Evolutionary conservation across 2,329 filamentous ascomycete species (phyloP).

Genomic region (Leptographium lundbergii): DNA sequence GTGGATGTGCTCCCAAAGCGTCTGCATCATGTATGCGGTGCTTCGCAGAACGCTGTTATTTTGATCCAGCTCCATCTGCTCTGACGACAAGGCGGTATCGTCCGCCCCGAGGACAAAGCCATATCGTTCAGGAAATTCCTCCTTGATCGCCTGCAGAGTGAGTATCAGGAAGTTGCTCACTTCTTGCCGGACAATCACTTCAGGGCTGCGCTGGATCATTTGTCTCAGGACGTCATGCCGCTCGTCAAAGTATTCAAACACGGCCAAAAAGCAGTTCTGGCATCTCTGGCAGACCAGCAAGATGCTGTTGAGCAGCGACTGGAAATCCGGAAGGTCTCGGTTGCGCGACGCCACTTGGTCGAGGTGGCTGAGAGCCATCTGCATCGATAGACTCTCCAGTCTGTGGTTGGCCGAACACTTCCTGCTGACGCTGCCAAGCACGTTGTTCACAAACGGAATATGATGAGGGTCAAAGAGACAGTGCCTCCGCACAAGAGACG

Average conservation of each 20-base stretch:
- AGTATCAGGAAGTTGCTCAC: constrained; percentile 37
- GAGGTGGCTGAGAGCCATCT: constrained; percentile 49
- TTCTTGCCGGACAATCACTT: constrained; percentile 40
- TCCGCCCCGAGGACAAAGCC: constrained; percentile 16
- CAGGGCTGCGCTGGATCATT: constrained; percentile 49
- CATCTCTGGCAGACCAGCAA: constrained; percentile 35
- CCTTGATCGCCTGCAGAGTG: constrained; percentile 40
- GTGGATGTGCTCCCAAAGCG: constrained; percentile 52
- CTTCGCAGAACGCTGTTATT: constrained; percentile 20
- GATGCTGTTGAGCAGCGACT: constrained; percentile 30
- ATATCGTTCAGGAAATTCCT: constrained; percentile 33
- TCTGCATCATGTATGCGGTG: constrained; percentile 34
- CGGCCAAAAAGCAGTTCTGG: constrained; percentile 41
- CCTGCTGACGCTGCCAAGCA: constrained; percentile 37
- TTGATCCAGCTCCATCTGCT: constrained; percentile 6
- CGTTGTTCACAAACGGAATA: constrained; percentile 48
- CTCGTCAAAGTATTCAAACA: constrained; percentile 47
- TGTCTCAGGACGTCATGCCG: constrained; percentile 48
- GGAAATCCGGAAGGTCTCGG: constrained; percentile 54
- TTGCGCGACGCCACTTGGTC: constrained; percentile 63
- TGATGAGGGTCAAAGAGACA: constrained; percentile 68
- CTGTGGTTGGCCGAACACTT: constrained; percentile 34
- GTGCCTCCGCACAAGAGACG: constrained; percentile 59
- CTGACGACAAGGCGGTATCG: constrained; percentile 16
- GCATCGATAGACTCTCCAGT: constrained; percentile 37